Evolutionary conservation across 257 asterid species (phyloP), one percentile per base, ranked within the genome.

Genomic region (Datura wrightii): DNA sequence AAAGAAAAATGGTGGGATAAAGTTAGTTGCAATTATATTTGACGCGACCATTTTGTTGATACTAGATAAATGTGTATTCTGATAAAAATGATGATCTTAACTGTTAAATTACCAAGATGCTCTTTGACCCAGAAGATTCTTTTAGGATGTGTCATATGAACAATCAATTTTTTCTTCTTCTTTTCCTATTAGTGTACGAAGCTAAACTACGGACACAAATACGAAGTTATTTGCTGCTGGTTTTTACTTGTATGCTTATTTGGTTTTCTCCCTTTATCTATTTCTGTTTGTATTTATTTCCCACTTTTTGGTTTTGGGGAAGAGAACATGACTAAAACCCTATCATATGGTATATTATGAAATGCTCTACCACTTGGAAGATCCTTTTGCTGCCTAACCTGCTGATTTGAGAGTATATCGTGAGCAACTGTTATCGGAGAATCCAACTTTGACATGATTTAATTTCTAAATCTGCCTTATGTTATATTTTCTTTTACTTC

Each of bases 1-100:
- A 48, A 48, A 74, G 59, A 74, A 48, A 74, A 11, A 48, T 48
- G 41, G 60, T 74, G 81, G 59, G 81, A 19, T 48, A 18, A 70
- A 70, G 79, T 5, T 42, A 41, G 2, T 18, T n/a, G 52, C 54
- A 9, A 41, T 70, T 8, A 42, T 39, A 41, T 70, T 70, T 42
- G 53, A 18, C 36, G n/a, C 31, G 2, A 18, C 34, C 36, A 42
- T 70, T 70, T 70, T n/a, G 14, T 70, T 42, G 79, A 67, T 36
- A 15, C 19, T 36, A 66, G 18, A 16, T 69, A 41, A 16, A 69
- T 69, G 53, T 18, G 14, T 41, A 69, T 41, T 69, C 15, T 16
- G 53, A 31, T 16, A 15, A 41, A 15, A 69, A 18, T 69, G 34
- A 69, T 69, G 14, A 67, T 39, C 42, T 67, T 37, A 39, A 37